phyloP scores from a whole-genome alignment of 345 rosid genomes.

The Trapa bicornis region DNA sequence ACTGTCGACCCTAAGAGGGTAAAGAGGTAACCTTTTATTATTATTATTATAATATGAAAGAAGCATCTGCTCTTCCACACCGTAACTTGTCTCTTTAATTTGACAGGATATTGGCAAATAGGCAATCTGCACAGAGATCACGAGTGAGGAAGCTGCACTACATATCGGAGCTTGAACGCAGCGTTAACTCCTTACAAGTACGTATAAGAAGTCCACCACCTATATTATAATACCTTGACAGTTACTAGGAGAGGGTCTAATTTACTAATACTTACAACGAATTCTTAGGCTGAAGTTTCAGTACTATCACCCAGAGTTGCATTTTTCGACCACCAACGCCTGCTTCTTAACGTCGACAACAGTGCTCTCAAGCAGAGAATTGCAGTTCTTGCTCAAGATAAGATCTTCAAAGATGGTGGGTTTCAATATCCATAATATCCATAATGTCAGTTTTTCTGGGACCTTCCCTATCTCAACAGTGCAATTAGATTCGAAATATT shows the following conservation, averaged over 20 bases:
- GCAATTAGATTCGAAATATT: no score
- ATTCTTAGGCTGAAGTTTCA: slow-evolving; percentile 66
- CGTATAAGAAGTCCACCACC: background rate
- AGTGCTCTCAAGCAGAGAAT: slow-evolving; percentile 84
- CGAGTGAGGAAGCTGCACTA: slow-evolving; percentile 83
- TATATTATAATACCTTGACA: no score
- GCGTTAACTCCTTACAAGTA: slow-evolving; percentile 74
- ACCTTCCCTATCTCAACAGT: no score
- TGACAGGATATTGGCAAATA: slow-evolving; percentile 67
- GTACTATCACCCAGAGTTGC: slow-evolving; percentile 80
- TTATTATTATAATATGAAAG: no score
- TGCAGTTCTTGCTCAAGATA: slow-evolving; percentile 88
- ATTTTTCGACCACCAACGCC: slow-evolving; percentile 71
- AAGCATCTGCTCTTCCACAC: no score
- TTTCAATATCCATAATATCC: background rate
- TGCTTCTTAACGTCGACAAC: slow-evolving; percentile 77
- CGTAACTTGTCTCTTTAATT: background rate
- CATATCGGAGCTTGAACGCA: slow-evolving; percentile 92
- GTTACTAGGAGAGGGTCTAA: no score
- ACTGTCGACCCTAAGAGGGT: slow-evolving; percentile 75
- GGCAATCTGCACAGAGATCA: slow-evolving; percentile 93
- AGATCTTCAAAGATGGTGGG: slow-evolving; percentile 82
- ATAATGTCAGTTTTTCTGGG: no score
- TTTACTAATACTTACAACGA: no score
- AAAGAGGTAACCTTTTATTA: slow-evolving; percentile 41